Conservation (phyloP, 1,139 yeast species). For the Yamadazyma taylorii region DNA sequence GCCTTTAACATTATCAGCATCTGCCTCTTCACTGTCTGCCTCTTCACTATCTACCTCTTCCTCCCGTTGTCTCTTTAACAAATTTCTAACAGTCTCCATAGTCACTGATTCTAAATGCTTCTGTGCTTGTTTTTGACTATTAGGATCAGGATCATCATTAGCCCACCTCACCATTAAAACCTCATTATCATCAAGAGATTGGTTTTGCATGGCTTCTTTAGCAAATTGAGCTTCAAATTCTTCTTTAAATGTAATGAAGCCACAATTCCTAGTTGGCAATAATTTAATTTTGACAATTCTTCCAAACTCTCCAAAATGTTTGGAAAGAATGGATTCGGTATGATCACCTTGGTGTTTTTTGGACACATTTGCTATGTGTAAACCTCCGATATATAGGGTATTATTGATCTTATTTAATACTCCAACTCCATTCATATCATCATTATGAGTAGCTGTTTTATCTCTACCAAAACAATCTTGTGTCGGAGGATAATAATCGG, state of each 20-base stretch:
- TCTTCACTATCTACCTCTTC: slow-evolving; percentile 13
- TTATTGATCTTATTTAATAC: slow-evolving; percentile 68
- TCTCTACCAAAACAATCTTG: slow-evolving; percentile 94
- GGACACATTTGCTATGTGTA: slow-evolving; percentile 28
- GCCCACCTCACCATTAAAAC: slow-evolving; percentile 84
- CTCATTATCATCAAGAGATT: slow-evolving; percentile 64
- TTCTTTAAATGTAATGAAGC: slow-evolving; percentile 68
- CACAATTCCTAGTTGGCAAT: slow-evolving; percentile 64
- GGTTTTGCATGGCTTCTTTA: slow-evolving; percentile 88
- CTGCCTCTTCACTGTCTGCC: slow-evolving; percentile 1
- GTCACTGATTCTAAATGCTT: slow-evolving; percentile 38
- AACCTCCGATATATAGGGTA: slow-evolving; percentile 77
- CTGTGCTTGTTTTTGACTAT: slow-evolving; percentile 54
- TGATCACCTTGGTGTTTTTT: slow-evolving; percentile 11
- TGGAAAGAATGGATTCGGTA: slow-evolving; percentile 33
- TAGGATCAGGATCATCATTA: slow-evolving; percentile 80
- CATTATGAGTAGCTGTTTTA: slow-evolving; percentile 76
- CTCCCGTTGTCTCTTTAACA: slow-evolving; percentile 21
- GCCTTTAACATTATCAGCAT: background rate
- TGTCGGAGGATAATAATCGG: slow-evolving; percentile 53
- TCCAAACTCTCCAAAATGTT: slow-evolving; percentile 75
- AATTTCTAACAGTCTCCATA: slow-evolving; percentile 30
- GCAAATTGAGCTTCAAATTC: slow-evolving; percentile 90
- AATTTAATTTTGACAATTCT: slow-evolving; percentile 68
- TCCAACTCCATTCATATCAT: slow-evolving; percentile 95